Evolutionary conservation across 2,329 filamentous ascomycete species (phyloP), one percentile per base, ranked within the genome.

Genomic region (Lomentospora prolificans): DNA sequence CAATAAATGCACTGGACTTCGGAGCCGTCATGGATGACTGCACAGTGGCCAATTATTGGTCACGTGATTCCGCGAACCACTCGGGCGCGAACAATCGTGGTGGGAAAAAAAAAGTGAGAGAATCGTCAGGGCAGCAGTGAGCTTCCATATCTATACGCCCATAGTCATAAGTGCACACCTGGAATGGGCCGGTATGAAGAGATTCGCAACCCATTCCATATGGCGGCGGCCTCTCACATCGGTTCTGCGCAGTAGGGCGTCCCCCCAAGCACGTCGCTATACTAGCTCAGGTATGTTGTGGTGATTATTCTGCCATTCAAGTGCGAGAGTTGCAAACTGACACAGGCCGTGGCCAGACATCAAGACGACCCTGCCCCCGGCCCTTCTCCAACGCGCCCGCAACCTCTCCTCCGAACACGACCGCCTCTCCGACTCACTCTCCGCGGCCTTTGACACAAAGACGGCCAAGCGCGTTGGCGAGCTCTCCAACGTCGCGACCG

Each of bases 391-490:
- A 44, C 79, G 84, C 59, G 84, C 84, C 7, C 75, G 76, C 30
- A 73, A 73, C 58, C 70, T 87, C 48, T 72, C 80, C 0, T 69
- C 70, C 60, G 84, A 87, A 61, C 78, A 86, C 63, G 72, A 76
- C 28, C 67, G 72, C 48, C 72, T 87, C n/a, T 72, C 74, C 51
- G 67, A 66, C 25, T 66, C 73, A 17, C 75, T 85, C 22, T 74
- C 74, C 44, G 69, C 72, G 27, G 70, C 72, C 51, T 87, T 84
- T 64, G 80, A 86, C 61, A 62, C 74, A 0, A 75, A 76, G 53
- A 75, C 73, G 3, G 81, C 82, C 0, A 83, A 80, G 62, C 77
- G 83, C 36, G 72, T 77, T 1, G 84, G 84, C 62, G 82, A 86
- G 66, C 72, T 86, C 36, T 76, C 78, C 48, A 70, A 74, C 17